A percentile compares a stretch with the other conserved stretches of the same genome.
These are phyloP conservation scores for Stellera chamaejasme DNA, from an alignment of 345 rosid genomes.

Conservation along the genomic window DNA sequence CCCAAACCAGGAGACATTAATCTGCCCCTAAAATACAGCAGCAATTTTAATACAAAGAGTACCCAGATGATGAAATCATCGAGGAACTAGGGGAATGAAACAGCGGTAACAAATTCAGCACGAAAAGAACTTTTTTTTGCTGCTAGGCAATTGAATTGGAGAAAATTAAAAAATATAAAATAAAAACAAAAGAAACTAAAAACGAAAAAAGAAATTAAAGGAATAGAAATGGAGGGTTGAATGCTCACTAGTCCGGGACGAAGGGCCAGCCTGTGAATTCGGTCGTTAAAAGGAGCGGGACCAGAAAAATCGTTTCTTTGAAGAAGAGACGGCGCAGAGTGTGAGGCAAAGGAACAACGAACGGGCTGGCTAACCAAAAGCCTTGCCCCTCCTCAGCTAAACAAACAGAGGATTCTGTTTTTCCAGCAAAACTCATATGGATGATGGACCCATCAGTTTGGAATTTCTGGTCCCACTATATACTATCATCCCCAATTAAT, in stretches of 20 bases:
- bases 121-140: background rate
- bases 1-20: slow-evolving; percentile 7
- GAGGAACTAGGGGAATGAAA: background rate
- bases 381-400: too few species aligned
- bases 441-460: too few species aligned
- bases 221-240: slow-evolving; percentile 1
- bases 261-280: slow-evolving; percentile 41
- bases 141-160: background rate
- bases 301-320: slow-evolving; percentile 10
- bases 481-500: too few species aligned
- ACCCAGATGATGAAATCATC: slow-evolving; percentile 14
- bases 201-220: slow-evolving; percentile 1
- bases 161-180: too few species aligned
- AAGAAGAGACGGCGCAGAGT: slow-evolving; percentile 1
- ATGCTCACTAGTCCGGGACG: slow-evolving; percentile 20
- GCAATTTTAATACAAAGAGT: background rate
- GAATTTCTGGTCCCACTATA: too few species aligned
- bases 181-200: too few species aligned
- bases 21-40: background rate
- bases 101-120: background rate
- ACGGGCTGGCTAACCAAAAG: too few species aligned
- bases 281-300: slow-evolving; percentile 39
- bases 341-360: slow-evolving; percentile 2
- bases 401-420: too few species aligned
- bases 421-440: too few species aligned